These are phyloP conservation scores for Serendipita sp. DNA, from an alignment of 768 basidiomycete genomes.

Conservation along the genomic window DNA sequence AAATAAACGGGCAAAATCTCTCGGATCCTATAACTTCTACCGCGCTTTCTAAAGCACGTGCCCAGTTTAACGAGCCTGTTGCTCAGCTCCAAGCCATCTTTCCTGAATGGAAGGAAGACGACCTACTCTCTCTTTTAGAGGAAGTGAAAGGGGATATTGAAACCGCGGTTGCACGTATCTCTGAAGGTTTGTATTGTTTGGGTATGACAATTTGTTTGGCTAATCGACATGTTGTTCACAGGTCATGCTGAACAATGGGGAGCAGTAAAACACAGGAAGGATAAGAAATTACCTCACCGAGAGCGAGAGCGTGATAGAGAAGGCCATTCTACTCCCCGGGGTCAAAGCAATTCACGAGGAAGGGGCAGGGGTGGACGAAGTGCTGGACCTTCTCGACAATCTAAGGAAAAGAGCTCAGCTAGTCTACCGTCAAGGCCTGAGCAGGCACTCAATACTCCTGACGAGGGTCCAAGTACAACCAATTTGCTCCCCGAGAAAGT, in stretches of 20 bases:
- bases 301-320: slow-evolving; percentile 40
- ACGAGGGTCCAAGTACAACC: too few relatives aligned
- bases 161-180: slow-evolving; percentile 54
- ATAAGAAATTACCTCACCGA: slow-evolving; percentile 45
- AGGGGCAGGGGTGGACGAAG: slow-evolving; percentile 40
- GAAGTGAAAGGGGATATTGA: slow-evolving; percentile 57
- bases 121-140: slow-evolving; percentile 48
- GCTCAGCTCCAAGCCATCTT: slow-evolving; percentile 1
- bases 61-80: neutral
- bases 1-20: neutral
- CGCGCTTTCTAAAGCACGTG: neutral
- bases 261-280: slow-evolving; percentile 72
- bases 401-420: slow-evolving; percentile 17
- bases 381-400: slow-evolving; percentile 26
- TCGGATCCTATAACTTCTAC: neutral
- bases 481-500: too few relatives aligned
- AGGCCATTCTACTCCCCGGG: slow-evolving; percentile 24
- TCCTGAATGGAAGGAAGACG: slow-evolving; percentile 16
- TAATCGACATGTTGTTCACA: slow-evolving; percentile 18
- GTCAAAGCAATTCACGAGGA: slow-evolving; percentile 36
- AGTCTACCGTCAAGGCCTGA: neutral
- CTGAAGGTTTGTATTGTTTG: slow-evolving; percentile 37
- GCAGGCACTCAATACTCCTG: neutral
- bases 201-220: slow-evolving; percentile 12
- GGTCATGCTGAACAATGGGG: slow-evolving; percentile 69